phyloP scores from a whole-genome alignment of 805 yeast species.

The Lachancea sp. region DNA sequence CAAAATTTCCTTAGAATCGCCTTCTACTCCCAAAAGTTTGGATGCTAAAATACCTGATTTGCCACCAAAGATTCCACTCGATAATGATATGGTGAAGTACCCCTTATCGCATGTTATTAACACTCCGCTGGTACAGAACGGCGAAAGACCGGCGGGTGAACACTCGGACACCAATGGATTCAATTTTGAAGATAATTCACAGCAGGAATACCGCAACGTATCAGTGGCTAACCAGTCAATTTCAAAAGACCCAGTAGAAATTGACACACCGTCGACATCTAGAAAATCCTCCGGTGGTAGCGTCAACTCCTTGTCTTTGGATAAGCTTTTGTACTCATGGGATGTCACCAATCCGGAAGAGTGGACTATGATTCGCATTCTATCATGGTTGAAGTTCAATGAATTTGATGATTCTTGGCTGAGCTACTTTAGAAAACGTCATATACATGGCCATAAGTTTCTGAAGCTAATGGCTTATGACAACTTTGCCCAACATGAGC shows the following conservation, averaged over 20 bases:
- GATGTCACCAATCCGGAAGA: conserved; percentile 47
- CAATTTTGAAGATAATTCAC: conserved; percentile 2
- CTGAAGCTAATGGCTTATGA: conserved; percentile 64
- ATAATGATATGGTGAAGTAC: background rate
- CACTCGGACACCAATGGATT: background rate
- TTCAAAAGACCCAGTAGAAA: background rate
- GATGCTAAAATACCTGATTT: conserved; percentile 2
- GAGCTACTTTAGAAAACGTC: conserved; percentile 50
- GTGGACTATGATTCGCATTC: conserved; percentile 69
- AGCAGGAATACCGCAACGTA: background rate
- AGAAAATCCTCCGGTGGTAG: conserved; percentile 27
- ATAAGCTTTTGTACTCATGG: conserved; percentile 38
- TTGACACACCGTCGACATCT: conserved; percentile 6
- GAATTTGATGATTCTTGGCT: conserved; percentile 71
- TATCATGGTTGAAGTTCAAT: conserved; percentile 61
- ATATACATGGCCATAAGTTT: conserved; percentile 57
- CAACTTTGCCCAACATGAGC: conserved; percentile 40
- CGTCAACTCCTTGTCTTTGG: conserved; percentile 21
- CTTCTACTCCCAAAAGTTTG: conserved; percentile 4
- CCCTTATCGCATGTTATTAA: background rate
- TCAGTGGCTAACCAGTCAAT: background rate
- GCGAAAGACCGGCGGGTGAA: background rate
- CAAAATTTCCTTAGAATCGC: conserved; percentile 5
- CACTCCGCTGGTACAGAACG: background rate
- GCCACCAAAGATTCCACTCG: conserved; percentile 3